Evolutionary conservation across 2,329 filamentous ascomycete genomes (phyloP).

Genomic region (Sclerotinia nivalis): DNA sequence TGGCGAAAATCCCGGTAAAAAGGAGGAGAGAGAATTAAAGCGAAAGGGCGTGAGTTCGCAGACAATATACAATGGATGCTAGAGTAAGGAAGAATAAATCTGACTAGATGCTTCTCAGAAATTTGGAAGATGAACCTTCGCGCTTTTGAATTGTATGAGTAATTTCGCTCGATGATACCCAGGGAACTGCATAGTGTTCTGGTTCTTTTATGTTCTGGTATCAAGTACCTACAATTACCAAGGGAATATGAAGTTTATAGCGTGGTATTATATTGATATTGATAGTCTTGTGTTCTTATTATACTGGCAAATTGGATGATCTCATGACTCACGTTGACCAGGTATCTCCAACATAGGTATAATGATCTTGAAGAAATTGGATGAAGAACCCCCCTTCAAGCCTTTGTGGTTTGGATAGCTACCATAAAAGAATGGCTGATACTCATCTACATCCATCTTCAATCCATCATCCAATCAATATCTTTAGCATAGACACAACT

Average conservation of each 20-base stretch:
- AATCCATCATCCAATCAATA: no score
- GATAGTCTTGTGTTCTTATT: not conserved
- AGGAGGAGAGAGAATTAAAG: not conserved
- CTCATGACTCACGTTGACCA: not conserved
- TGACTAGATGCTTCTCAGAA: no score
- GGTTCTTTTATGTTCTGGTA: not conserved
- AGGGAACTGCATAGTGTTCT: no score
- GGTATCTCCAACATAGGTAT: no score
- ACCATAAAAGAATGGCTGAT: not conserved
- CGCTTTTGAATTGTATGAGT: not conserved
- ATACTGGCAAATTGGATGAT: not conserved
- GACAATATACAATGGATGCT: not conserved
- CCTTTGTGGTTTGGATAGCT: not conserved
- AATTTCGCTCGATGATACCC: not conserved
- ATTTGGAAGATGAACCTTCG: not conserved
- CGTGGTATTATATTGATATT: not conserved
- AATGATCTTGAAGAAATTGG: not conserved
- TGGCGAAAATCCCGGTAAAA: accelerated
- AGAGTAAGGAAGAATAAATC: accelerated
- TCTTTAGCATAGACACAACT: not conserved
- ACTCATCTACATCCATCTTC: no score
- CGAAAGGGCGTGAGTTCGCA: accelerated
- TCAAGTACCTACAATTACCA: not conserved
- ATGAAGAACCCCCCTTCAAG: not conserved
- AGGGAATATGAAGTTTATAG: not conserved